Base-by-base conservation (phyloP, 179 eudicot species). In the Spinacia oleracea region DNA sequence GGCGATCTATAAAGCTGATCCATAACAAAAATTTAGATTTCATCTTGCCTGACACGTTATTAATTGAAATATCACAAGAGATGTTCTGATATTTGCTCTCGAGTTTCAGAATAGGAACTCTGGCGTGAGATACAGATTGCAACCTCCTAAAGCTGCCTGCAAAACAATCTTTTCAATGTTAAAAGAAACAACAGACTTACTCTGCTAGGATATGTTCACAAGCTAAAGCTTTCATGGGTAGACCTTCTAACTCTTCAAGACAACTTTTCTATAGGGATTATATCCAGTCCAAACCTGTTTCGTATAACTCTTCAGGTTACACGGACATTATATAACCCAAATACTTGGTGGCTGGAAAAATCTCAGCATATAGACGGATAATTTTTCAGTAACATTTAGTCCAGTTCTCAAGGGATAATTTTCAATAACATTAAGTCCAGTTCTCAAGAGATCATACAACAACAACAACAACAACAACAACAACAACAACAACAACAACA, bases 21-120 rank as follows among this genome's bases (percentile, higher is more conserved):
- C 98, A 90, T 65, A 81, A 84, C 79, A 96, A 81, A 63, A 91
- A 78, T 76, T 91, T 96, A 50, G 99, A 92, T 89, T 96, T 96
- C 97, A 94, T 93, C 66, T 90, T 97, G 40, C 98, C 99, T 31
- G 82, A 89, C 83, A 93, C 74, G 80, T 93, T 96, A 75, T 87
- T 90, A 74, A 96, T 84, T 56, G 94, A 96, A 59, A 96, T 83
- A 80, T 96, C 99, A 84, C 99, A 96, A 32, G 99, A 92, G 78
- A 96, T 90, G 83, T 92, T 86, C 69, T 73, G 81, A 69, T 65
- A 53, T 74, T 40, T 87, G 82, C 86, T 83, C 84, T 88, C 88
- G 38, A 87, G 88, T 84, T 89, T 93, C 62, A 95, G 78, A 75
- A 95, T 86, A 25, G 97, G 99, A 75, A 93, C 89, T 78, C 91